phyloP scores from a whole-genome alignment of 495 filamentous ascomycete genomes.

The Hypoxylon intermedium region DNA sequence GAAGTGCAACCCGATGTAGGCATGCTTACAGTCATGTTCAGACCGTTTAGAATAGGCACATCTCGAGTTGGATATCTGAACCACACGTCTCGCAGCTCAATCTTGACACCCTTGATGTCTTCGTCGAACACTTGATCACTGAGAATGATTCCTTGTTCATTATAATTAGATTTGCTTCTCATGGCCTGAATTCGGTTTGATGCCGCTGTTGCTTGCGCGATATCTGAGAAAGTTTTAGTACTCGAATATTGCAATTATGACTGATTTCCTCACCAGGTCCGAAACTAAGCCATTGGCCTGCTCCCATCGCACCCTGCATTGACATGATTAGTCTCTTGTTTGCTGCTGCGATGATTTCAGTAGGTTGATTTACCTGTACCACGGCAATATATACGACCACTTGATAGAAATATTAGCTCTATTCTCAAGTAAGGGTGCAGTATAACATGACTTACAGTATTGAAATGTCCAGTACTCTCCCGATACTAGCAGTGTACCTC shows the following conservation, averaged over 20 bases:
- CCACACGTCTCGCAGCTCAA: conserved; percentile 64
- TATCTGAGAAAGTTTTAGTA: conserved; percentile 45
- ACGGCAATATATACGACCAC: conserved; percentile 59
- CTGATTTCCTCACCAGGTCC: conserved; percentile 52
- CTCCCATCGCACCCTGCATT: conserved; percentile 49
- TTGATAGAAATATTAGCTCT: conserved; percentile 24
- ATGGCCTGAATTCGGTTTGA: conserved; percentile 62
- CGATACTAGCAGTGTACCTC: conserved; percentile 50
- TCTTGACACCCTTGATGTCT: conserved; percentile 57
- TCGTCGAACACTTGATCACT: conserved; percentile 43
- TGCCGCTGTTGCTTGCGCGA: conserved; percentile 64
- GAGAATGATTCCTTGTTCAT: conserved; percentile 39
- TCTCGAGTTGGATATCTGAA: conserved; percentile 67
- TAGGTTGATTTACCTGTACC: conserved; percentile 48
- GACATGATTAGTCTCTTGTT: conserved; percentile 17
- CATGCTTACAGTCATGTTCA: conserved; percentile 55
- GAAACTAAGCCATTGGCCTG: conserved; percentile 56
- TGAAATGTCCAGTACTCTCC: conserved; percentile 54
- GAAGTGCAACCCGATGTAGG: conserved; percentile 5
- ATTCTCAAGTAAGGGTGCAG: not conserved
- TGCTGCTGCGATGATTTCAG: too few species aligned
- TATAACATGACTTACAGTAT: conserved; percentile 45
- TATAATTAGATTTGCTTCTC: conserved; percentile 40
- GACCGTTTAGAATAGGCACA: conserved; percentile 55
- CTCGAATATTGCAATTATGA: conserved; percentile 1